Conservation (phyloP, 768 basidiomycete genomes). For the Serendipita sp. region DNA sequence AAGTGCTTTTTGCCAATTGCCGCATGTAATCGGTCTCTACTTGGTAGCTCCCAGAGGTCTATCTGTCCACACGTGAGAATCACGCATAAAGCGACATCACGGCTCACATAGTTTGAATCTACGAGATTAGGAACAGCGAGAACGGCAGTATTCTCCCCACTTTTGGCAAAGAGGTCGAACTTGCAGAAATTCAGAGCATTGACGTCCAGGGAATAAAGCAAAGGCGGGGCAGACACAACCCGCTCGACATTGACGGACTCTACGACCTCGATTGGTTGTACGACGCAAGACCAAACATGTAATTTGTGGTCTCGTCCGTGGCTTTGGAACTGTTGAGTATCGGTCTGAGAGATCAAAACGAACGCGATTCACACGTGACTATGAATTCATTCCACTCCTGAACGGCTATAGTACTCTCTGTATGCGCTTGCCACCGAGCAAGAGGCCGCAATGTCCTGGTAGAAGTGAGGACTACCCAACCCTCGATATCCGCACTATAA, state of each 20-base stretch:
- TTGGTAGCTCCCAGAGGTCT: slow-evolving; percentile 75
- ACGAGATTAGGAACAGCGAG: slow-evolving; percentile 78
- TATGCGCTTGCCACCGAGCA: slow-evolving; percentile 64
- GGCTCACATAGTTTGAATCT: slow-evolving; percentile 50
- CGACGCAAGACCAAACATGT: slow-evolving; percentile 49
- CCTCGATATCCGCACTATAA: slow-evolving; percentile 74
- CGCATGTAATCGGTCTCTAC: slow-evolving; percentile 56
- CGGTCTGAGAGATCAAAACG: neutral
- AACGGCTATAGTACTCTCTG: slow-evolving; percentile 58
- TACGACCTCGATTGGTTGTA: slow-evolving; percentile 33
- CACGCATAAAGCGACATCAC: neutral
- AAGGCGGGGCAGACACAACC: slow-evolving; percentile 26
- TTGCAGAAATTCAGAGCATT: slow-evolving; percentile 92
- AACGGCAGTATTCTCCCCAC: slow-evolving; percentile 27
- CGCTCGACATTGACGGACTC: slow-evolving; percentile 28
- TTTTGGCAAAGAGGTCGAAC: slow-evolving; percentile 47
- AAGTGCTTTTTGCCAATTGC: slow-evolving; percentile 52
- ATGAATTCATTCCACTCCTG: slow-evolving; percentile 54
- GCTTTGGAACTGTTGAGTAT: slow-evolving; percentile 23
- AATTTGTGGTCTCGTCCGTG: slow-evolving; percentile 80
- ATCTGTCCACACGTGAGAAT: slow-evolving; percentile 31
- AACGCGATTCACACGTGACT: slow-evolving; percentile 51
- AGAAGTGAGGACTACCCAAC: slow-evolving; percentile 62
- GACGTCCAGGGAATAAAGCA: slow-evolving; percentile 63
- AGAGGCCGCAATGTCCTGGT: slow-evolving; percentile 61